Evolutionary conservation across 208 protist species (phyloP), one percentile per base, ranked within the genome.

Genomic region (Leishmania tropica): DNA sequence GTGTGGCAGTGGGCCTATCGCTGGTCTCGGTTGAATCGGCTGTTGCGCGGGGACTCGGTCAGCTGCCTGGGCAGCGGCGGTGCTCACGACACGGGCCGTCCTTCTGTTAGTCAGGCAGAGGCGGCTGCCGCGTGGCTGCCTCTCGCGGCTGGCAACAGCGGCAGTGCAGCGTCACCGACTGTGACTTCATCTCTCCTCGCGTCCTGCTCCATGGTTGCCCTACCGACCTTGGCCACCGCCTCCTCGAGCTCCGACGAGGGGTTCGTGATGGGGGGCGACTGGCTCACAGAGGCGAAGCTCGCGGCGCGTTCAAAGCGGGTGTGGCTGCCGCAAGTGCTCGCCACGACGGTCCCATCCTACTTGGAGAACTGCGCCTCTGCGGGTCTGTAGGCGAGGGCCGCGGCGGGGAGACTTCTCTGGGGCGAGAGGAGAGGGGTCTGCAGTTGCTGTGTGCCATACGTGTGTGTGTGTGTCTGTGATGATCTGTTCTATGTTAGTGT

Each of bases 1-100:
- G 37, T 97, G 28, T 97, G 94, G 94, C 94, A 97, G 72, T 97
- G 94, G 94, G 91, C 89, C 4, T 92, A 93, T 83, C 89, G 91
- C 60, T 97, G 94, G 94, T 72, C 78, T 42, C 68, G 67, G 17
- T 60, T 97, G 64, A 75, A 48, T 15, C 84, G 62, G 10, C 79
- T 81, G 37, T 65, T 83, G 51, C 72, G 35, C 58, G 37, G 62
- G 47, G 7, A 67, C 37, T 37, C 67, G n/a, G 40, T 28, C 24
- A 24, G 53, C n/a, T 24, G 68, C 19, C 7, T 64, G 48, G 72
- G 17, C 72, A 47, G 53, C 45, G 45, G 21, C n/a, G 75, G 68
- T 21, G 62, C 19, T 24, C 56, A 54, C 68, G 8, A 19, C 24
- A 17, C 48, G 17, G n/a, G 21, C 3, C 28, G 24, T 48, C 37